Conservation (phyloP, 208 protist species). For the Crithidia bombi region DNA sequence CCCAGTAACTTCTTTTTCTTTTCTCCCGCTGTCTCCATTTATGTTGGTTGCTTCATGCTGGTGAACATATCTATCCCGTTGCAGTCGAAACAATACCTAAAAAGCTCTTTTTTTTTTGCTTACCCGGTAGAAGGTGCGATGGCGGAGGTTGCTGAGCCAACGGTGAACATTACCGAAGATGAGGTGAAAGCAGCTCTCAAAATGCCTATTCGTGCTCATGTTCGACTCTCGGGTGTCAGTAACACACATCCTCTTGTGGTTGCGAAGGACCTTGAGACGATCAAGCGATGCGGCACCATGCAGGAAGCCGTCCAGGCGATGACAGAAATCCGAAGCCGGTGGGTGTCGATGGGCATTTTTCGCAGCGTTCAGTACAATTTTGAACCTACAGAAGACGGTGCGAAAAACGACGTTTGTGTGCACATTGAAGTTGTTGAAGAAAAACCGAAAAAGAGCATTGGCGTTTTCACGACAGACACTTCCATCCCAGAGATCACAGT, state of each 20-base stretch:
- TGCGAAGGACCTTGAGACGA: slow-evolving; percentile 68
- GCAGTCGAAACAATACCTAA: neutral
- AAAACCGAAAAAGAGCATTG: slow-evolving; percentile 71
- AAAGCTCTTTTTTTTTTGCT: neutral
- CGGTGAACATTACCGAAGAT: slow-evolving; percentile 56
- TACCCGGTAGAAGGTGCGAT: slow-evolving; percentile 3
- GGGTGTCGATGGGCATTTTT: slow-evolving; percentile 75
- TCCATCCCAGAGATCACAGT: slow-evolving; percentile 75
- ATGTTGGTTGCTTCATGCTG: too few relatives aligned
- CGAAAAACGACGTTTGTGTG: slow-evolving; percentile 73
- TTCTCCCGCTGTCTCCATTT: neutral
- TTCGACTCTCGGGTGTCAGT: slow-evolving; percentile 58
- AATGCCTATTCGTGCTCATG: slow-evolving; percentile 68
- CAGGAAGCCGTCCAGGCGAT: slow-evolving; percentile 56
- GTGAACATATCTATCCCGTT: too few relatives aligned
- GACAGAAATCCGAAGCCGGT: slow-evolving; percentile 56
- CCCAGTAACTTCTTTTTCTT: too few relatives aligned
- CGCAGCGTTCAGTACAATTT: slow-evolving; percentile 80
- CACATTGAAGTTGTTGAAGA: slow-evolving; percentile 74
- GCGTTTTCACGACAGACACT: slow-evolving; percentile 86
- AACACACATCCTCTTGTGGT: slow-evolving; percentile 74
- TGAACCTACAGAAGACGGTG: slow-evolving; percentile 76
- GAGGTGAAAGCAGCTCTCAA: slow-evolving; percentile 52
- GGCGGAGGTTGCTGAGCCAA: slow-evolving; percentile 3
- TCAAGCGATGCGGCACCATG: slow-evolving; percentile 74